Evolutionary conservation across 2,329 filamentous ascomycete species (phyloP).

Genomic region (Cytospora leucostoma): DNA sequence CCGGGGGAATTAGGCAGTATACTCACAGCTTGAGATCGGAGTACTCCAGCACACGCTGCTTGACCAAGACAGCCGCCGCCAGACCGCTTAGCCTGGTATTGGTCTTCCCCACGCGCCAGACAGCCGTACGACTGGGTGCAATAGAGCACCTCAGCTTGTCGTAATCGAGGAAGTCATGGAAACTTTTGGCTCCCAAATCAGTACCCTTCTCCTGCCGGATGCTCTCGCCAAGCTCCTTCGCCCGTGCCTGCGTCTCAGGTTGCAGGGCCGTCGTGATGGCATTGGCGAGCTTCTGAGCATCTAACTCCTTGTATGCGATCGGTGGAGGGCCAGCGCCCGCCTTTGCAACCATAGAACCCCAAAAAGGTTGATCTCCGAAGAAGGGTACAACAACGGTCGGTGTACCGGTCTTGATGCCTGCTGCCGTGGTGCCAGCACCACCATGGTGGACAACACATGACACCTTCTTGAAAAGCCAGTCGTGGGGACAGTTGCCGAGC

Average conservation of each 20-base stretch:
- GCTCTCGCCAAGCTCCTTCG: conserved; percentile 59
- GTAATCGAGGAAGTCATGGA: conserved; percentile 69
- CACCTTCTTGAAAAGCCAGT: conserved; percentile 84
- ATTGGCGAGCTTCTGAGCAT: conserved; percentile 63
- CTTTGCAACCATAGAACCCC: conserved; percentile 73
- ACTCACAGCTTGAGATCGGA: conserved; percentile 72
- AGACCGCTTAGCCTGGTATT: conserved; percentile 69
- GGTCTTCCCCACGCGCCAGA: conserved; percentile 73
- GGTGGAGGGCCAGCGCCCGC: conserved; percentile 73
- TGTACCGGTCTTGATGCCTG: conserved; percentile 77
- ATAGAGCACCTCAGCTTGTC: conserved; percentile 70
- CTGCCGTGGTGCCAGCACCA: conserved; percentile 83
- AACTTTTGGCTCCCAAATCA: conserved; percentile 64
- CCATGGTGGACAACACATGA: conserved; percentile 85
- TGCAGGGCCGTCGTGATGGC: conserved; percentile 63
- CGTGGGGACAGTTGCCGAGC: conserved; percentile 82
- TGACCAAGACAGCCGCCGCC: conserved; percentile 69
- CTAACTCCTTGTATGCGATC: conserved; percentile 69
- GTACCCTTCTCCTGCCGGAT: conserved; percentile 64
- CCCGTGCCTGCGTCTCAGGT: conserved; percentile 59
- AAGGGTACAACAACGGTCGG: conserved; percentile 85
- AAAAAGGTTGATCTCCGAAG: conserved; percentile 83
- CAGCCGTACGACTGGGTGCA: conserved; percentile 66
- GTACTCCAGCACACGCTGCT: conserved; percentile 65
- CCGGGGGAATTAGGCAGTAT: not conserved